These are phyloP conservation scores for Suillus cothurnatus DNA, from an alignment of 768 basidiomycete species.

Conservation along the genomic window DNA sequence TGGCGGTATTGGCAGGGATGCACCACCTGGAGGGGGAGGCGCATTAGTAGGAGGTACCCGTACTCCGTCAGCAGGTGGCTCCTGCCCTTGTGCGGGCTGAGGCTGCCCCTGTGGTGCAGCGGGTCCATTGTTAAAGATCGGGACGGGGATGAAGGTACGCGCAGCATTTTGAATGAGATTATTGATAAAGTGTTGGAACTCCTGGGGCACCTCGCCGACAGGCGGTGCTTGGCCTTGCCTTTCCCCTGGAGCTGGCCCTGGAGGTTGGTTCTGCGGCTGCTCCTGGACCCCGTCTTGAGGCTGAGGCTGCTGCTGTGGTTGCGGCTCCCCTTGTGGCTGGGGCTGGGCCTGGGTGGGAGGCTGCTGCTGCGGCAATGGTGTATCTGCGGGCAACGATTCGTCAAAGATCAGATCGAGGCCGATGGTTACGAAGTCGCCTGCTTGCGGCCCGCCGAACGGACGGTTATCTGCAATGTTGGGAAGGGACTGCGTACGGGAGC, in stretches of 20 bases:
- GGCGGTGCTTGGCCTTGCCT: background rate
- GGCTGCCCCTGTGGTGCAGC: conserved; percentile 7
- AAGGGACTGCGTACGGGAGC: conserved; percentile 16
- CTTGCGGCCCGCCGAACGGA: conserved; percentile 11
- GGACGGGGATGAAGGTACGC: background rate
- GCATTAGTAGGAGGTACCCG: conserved; percentile 19
- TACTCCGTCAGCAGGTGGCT: conserved; percentile 6
- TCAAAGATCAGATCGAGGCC: conserved; percentile 44
- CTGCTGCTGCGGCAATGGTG: background rate
- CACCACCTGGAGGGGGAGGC: conserved; percentile 9
- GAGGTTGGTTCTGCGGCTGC: conserved; percentile 1
- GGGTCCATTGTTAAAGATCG: background rate
- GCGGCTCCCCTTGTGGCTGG: background rate
- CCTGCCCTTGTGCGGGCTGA: conserved; percentile 16
- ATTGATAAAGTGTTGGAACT: conserved; percentile 2
- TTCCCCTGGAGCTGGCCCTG: background rate
- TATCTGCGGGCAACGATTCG: conserved; percentile 16
- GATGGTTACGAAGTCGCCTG: conserved; percentile 36
- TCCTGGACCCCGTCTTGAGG: background rate
- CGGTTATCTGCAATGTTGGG: conserved; percentile 23
- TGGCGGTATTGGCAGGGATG: conserved; percentile 1
- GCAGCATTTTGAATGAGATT: conserved; percentile 6
- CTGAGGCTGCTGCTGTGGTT: background rate
- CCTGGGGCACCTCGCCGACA: background rate
- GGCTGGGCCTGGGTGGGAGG: background rate